Conservation (phyloP, 108 stramenopile species). For the Epipyxis sp. region DNA sequence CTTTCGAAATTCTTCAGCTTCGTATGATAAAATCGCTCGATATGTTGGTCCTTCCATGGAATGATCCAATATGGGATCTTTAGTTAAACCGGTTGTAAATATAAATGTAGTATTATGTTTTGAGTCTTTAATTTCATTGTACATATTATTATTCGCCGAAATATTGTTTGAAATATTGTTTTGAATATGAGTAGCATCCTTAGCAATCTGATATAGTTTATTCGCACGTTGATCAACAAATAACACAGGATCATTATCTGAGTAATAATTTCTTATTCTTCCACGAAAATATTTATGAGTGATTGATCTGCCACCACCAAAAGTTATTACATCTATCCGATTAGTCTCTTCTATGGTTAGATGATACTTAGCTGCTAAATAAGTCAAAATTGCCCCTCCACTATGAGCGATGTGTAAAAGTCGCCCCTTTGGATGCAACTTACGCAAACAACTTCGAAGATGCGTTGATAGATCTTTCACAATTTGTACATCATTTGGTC, state of each 20-base stretch:
- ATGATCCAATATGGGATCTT: slow-evolving; percentile 47
- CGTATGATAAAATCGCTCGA: slow-evolving; percentile 40
- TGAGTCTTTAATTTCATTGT: slow-evolving; percentile 32
- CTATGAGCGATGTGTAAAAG: slow-evolving; percentile 54
- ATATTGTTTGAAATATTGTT: slow-evolving; percentile 32
- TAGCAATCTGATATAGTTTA: slow-evolving; percentile 43
- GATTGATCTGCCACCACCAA: slow-evolving; percentile 51
- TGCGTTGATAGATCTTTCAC: slow-evolving; percentile 48
- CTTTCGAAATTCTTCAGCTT: slow-evolving; percentile 29
- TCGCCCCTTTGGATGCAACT: slow-evolving; percentile 42
- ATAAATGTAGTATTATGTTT: slow-evolving; percentile 58
- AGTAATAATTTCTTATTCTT: slow-evolving; percentile 48
- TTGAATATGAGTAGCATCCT: slow-evolving; percentile 20
- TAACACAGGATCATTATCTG: slow-evolving; percentile 54
- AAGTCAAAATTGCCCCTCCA: slow-evolving; percentile 52
- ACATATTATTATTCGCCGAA: too few relatives aligned
- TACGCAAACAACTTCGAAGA: slow-evolving; percentile 38
- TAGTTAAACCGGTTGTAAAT: slow-evolving; percentile 43
- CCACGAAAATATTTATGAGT: slow-evolving; percentile 53
- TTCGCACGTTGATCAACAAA: slow-evolving; percentile 49
- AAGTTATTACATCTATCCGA: slow-evolving; percentile 53
- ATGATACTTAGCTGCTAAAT: slow-evolving; percentile 55
- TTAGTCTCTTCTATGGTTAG: slow-evolving; percentile 40
- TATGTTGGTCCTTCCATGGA: slow-evolving; percentile 53
- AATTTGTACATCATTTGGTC: slow-evolving; percentile 41